Evolutionary conservation across 192 early-diverging fungal species (phyloP).

Genomic region (Mycoemilia scoparia): DNA sequence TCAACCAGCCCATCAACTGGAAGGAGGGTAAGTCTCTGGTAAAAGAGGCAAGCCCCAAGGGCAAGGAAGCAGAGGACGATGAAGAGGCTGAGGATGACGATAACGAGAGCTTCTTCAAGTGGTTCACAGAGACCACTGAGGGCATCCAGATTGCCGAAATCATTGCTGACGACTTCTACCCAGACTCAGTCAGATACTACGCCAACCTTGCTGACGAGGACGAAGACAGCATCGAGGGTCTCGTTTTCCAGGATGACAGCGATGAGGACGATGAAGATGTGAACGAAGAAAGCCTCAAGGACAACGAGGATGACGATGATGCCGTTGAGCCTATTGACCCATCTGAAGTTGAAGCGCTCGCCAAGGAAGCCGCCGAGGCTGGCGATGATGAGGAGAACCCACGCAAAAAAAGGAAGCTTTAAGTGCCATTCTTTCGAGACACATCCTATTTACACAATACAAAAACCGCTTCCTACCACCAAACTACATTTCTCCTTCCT

Average conservation of each 20-base stretch:
- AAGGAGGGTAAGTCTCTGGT: constrained; percentile 38
- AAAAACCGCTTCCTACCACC: too few relatives aligned
- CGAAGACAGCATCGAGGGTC: constrained; percentile 52
- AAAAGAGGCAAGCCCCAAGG: constrained; percentile 10
- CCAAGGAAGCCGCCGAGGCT: constrained; percentile 15
- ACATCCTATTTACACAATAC: too few relatives aligned
- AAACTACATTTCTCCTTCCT: too few relatives aligned
- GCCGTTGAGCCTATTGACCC: too few relatives aligned
- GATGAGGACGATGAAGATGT: constrained; percentile 8
- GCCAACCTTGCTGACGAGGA: constrained; percentile 43
- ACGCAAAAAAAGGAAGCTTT: too few relatives aligned
- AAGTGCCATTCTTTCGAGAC: too few relatives aligned
- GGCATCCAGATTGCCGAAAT: constrained; percentile 24
- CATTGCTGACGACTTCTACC: constrained; percentile 26
- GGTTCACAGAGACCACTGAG: constrained; percentile 24
- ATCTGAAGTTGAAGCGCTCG: constrained; percentile 22
- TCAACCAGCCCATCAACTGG: constrained; percentile 35
- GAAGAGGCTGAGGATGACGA: constrained; percentile 24
- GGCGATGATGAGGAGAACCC: too few relatives aligned
- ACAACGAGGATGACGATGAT: constrained; percentile 11
- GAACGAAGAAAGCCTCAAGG: constrained; percentile 4
- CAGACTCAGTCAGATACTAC: constrained; percentile 91
- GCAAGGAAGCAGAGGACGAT: constrained; percentile 18
- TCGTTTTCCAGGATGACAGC: constrained; percentile 37
- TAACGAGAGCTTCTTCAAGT: constrained; percentile 27